These are phyloP conservation scores for Boeremia lycopersici DNA, from an alignment of 2,329 filamentous ascomycete genomes.

Conservation along the genomic window DNA sequence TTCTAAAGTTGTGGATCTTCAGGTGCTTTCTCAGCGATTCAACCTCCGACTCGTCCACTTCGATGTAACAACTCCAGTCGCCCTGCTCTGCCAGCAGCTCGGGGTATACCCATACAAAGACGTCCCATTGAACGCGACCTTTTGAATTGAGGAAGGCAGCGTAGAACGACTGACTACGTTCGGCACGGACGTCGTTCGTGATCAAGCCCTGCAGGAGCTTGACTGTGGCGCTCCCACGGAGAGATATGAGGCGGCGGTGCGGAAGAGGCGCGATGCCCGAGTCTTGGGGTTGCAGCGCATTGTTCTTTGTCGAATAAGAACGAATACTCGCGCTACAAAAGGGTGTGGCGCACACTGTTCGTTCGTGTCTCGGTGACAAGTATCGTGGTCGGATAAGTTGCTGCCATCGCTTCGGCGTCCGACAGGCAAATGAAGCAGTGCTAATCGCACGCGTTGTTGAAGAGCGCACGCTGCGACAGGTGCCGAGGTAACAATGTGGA, in stretches of 20 bases:
- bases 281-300: conserved; percentile 41
- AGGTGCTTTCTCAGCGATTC: conserved; percentile 71
- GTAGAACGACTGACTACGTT: conserved; percentile 59
- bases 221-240: conserved; percentile 78
- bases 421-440: conserved; percentile 18
- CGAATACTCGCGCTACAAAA: neutral
- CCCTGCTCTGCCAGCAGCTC: conserved; percentile 28
- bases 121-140: conserved; percentile 85
- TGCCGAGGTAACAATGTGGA: conserved; percentile 11
- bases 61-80: conserved; percentile 72
- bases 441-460: conserved; percentile 11
- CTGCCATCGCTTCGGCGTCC: neutral
- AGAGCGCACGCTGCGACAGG: conserved; percentile 5
- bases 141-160: conserved; percentile 81
- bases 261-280: conserved; percentile 63
- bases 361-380: neutral
- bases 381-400: neutral
- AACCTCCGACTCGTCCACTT: conserved; percentile 75
- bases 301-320: conserved; percentile 11
- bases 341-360: neutral
- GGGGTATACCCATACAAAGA: conserved; percentile 73
- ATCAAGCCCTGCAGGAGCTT: conserved; percentile 89
- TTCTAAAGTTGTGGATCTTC: conserved; percentile 82
- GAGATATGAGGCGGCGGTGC: conserved; percentile 78
- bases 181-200: conserved; percentile 70